phyloP scores from a whole-genome alignment of 1,284 basidiomycete species.

The Pseudozyma thailandica region DNA sequence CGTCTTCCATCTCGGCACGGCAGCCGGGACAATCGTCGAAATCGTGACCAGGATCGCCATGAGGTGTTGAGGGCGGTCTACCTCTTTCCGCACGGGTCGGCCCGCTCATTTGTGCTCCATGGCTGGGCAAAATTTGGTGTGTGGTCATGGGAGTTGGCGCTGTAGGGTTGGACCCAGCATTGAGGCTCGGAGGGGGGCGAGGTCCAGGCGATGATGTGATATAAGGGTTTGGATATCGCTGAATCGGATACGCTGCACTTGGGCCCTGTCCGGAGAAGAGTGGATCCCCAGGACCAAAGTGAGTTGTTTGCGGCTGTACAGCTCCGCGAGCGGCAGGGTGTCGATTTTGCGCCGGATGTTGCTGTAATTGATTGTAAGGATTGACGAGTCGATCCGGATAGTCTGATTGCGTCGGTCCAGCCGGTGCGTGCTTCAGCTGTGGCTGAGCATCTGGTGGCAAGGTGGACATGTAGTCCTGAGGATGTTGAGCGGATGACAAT shows the following conservation, averaged over 20 bases:
- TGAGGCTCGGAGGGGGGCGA: background rate
- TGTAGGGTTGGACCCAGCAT: background rate
- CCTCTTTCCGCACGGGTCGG: no score
- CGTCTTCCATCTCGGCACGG: conserved; percentile 43
- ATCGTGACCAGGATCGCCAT: conserved; percentile 22
- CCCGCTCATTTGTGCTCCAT: background rate
- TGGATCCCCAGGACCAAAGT: conserved; percentile 38
- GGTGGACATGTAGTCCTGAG: no score
- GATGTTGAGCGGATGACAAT: no score
- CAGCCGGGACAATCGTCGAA: conserved; percentile 49
- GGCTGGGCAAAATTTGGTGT: background rate
- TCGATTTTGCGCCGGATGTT: no score
- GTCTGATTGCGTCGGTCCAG: background rate
- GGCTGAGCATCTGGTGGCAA: no score
- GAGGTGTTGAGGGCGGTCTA: no score
- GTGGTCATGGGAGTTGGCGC: background rate
- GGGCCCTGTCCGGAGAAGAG: conserved; percentile 13
- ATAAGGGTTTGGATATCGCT: background rate
- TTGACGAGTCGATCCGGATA: conserved; percentile 26
- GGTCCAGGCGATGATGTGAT: conserved; percentile 1
- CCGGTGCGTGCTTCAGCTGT: no score
- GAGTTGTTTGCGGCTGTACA: background rate
- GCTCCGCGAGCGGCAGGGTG: no score
- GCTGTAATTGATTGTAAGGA: no score
- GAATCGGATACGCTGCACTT: background rate